phyloP scores from a whole-genome alignment of 257 asterid genomes.

The Gentiana macrophylla region DNA sequence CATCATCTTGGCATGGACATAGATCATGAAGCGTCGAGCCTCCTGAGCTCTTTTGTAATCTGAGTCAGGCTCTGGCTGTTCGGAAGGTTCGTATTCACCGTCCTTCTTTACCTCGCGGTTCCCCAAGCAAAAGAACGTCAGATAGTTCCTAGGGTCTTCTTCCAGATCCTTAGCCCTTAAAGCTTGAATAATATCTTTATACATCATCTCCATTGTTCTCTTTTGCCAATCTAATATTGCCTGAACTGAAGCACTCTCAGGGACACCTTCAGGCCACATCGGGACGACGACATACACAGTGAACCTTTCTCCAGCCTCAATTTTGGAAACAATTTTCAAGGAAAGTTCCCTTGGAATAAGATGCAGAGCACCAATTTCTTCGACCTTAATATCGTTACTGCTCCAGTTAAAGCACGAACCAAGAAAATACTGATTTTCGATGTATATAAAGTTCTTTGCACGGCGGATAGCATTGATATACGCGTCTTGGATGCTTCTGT shows the following conservation, averaged over 20 bases:
- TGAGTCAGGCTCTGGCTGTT: constrained; percentile 60
- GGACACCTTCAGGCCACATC: constrained; percentile 97
- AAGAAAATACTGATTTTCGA: constrained; percentile 76
- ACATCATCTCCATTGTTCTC: constrained; percentile 86
- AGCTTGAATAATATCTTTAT: constrained; percentile 53
- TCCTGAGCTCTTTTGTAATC: constrained; percentile 62
- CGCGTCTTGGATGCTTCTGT: constrained; percentile 80
- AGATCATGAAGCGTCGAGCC: constrained; percentile 86
- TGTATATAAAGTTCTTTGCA: constrained; percentile 66
- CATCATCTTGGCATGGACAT: constrained; percentile 93
- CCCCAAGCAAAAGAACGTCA: constrained; percentile 77
- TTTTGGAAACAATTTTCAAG: constrained; percentile 61
- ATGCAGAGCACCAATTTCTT: constrained; percentile 74
- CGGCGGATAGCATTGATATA: constrained; percentile 81
- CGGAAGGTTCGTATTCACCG: constrained; percentile 69
- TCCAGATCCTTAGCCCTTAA: constrained; percentile 51
- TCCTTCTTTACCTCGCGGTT: constrained; percentile 67
- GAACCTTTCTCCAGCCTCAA: constrained; percentile 80
- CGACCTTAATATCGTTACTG: constrained; percentile 41
- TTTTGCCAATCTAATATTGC: constrained; percentile 83
- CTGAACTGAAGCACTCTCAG: constrained; percentile 79
- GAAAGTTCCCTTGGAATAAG: constrained; percentile 72
- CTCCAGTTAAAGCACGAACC: constrained; percentile 73
- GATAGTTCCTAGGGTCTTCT: constrained; percentile 65
- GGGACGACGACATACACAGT: constrained; percentile 60